Evolutionary conservation across 2,329 filamentous ascomycete species (phyloP).

Genomic region (Claviceps africana): DNA sequence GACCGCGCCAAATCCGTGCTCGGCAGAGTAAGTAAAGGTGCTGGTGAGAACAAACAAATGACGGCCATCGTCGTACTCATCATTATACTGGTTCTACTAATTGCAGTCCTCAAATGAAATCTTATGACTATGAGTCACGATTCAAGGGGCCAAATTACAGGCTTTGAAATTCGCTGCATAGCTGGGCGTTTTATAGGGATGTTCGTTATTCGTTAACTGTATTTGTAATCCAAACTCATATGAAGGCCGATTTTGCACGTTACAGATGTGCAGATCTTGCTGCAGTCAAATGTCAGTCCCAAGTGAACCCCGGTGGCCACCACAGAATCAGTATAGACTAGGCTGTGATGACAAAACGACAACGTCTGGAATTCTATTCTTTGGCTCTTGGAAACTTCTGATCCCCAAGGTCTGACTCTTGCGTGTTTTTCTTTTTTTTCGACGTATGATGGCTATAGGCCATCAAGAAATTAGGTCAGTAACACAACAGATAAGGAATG

Average conservation of each 20-base stretch:
- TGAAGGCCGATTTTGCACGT: neutral
- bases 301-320: neutral
- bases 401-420: neutral
- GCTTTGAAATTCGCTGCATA: neutral
- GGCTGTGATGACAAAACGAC: neutral
- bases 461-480: neutral
- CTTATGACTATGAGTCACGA: neutral
- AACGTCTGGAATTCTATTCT: neutral
- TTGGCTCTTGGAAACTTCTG: neutral
- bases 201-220: neutral
- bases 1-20: slow-evolving; percentile 61
- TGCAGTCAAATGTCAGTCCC: neutral
- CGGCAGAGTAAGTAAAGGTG: slow-evolving; percentile 56
- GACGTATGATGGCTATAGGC: neutral
- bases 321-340: neutral
- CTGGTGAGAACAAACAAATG: slow-evolving; percentile 79
- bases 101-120: slow-evolving; percentile 63
- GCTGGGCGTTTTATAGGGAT: neutral
- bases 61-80: slow-evolving; percentile 69
- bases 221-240: neutral
- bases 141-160: neutral
- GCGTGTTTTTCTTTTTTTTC: neutral
- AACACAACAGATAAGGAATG: neutral
- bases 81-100: slow-evolving; percentile 66
- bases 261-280: neutral